A percentile compares a stretch with the other conserved stretches of the same genome.
Evolutionary conservation across 2,329 filamentous ascomycete species (phyloP).

Genomic region (Onygenales sp.): DNA sequence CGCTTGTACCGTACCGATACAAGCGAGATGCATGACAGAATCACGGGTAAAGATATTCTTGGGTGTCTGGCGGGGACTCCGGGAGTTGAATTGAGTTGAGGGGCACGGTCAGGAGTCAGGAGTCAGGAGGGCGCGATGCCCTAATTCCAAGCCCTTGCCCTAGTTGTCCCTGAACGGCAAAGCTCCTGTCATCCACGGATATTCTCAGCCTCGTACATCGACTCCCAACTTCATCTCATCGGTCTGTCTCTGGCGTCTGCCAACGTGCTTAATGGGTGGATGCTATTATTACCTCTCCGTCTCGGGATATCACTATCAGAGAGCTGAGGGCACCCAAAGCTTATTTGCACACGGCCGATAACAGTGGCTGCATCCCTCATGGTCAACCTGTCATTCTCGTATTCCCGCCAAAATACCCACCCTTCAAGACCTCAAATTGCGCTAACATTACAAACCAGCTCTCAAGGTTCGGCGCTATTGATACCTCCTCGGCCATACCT

Average conservation of each 20-base stretch:
- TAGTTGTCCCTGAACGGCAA: neutral
- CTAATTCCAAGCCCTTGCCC: conserved; percentile 2
- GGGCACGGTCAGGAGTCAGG: neutral
- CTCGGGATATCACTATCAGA: neutral
- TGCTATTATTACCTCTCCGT: neutral
- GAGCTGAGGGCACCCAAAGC: neutral
- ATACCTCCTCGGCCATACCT: neutral
- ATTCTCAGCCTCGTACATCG: neutral
- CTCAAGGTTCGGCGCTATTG: neutral
- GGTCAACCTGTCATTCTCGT: conserved; percentile 2
- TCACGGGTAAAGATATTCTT: no score
- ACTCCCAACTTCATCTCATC: neutral
- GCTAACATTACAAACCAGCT: neutral
- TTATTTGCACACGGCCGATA: neutral
- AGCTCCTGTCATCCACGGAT: neutral
- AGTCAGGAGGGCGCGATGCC: neutral
- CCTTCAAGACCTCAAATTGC: neutral
- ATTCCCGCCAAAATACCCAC: neutral
- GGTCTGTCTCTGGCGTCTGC: neutral
- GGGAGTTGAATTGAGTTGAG: no score
- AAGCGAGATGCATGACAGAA: no score
- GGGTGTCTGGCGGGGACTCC: no score
- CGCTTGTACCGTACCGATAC: no score
- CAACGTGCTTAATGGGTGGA: neutral
- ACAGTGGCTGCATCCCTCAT: neutral